Conservation (phyloP, 352 stramenopile species). For the Phytophthora pinifolia region DNA sequence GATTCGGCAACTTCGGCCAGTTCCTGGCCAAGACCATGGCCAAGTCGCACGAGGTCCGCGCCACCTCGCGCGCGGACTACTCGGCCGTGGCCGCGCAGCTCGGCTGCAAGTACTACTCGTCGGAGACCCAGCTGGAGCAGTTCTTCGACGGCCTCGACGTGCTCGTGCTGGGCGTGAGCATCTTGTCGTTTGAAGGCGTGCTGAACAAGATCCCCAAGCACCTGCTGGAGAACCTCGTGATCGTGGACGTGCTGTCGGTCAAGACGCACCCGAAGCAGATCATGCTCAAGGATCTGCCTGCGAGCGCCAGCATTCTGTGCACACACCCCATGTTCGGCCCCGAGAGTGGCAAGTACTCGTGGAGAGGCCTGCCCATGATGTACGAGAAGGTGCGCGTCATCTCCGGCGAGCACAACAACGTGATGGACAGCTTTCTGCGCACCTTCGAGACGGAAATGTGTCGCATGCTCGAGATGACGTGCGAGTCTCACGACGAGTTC, state of each 20-base stretch:
- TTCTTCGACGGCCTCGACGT: conserved; percentile 95
- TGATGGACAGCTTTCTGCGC: conserved; percentile 91
- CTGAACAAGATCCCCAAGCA: conserved; percentile 61
- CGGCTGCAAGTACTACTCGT: conserved; percentile 65
- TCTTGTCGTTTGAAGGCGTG: conserved; percentile 77
- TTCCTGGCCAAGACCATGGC: conserved; percentile 96
- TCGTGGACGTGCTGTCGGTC: conserved; percentile 98
- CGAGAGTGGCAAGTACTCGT: conserved; percentile 95
- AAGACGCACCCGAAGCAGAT: conserved; percentile 96
- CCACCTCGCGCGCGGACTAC: conserved; percentile 89
- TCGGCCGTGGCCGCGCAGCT: conserved; percentile 43
- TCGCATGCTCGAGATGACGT: conserved; percentile 96
- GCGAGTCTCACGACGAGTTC: conserved; percentile 95
- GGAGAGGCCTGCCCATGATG: conserved; percentile 95
- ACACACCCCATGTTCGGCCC: conserved; percentile 99
- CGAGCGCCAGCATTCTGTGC: conserved; percentile 93
- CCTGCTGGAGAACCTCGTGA: conserved; percentile 84
- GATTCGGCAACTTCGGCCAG: conserved; percentile 98
- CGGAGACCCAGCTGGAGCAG: conserved; percentile 66
- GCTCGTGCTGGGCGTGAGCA: conserved; percentile 90
- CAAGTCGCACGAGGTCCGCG: conserved; percentile 90
- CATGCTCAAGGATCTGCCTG: conserved; percentile 89
- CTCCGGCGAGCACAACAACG: conserved; percentile 49
- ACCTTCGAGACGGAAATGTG: conserved; percentile 97
- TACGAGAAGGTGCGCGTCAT: conserved; percentile 93